phyloP scores from a whole-genome alignment of 345 rosid species.

The Angophora floribunda region DNA sequence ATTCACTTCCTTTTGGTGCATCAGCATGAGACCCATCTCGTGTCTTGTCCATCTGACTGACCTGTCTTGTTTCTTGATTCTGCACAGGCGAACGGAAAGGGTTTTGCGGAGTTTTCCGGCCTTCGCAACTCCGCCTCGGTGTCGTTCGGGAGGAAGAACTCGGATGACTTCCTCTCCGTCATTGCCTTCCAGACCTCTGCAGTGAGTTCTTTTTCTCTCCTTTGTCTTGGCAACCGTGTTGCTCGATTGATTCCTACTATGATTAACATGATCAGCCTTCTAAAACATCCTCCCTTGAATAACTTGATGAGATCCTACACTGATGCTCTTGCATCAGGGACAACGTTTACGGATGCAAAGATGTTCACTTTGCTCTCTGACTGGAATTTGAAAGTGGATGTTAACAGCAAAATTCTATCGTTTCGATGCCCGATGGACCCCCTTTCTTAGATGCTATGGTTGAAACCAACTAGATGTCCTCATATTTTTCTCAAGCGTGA shows the following conservation, averaged over 20 bases:
- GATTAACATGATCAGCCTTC: neutral
- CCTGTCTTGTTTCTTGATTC: neutral
- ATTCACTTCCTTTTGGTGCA: neutral
- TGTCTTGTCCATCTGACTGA: neutral
- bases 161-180: conserved; percentile 63
- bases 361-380: neutral
- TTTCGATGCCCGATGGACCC: neutral
- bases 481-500: neutral
- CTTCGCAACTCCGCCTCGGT: conserved; percentile 49
- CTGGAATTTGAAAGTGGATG: neutral
- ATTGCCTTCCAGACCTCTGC: conserved; percentile 75
- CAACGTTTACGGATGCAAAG: neutral
- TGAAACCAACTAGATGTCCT: neutral
- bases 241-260: neutral
- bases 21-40: neutral
- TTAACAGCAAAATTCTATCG: neutral
- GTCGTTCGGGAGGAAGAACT: conserved; percentile 48
- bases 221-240: neutral
- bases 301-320: neutral
- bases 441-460: neutral
- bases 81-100: conserved; percentile 40
- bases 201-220: conserved; percentile 28
- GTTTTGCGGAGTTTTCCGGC: conserved; percentile 75
- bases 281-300: neutral
- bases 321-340: neutral